These are phyloP conservation scores for Vigna reflexopilosa DNA, from an alignment of 306 rosid genomes.

Conservation along the genomic window DNA sequence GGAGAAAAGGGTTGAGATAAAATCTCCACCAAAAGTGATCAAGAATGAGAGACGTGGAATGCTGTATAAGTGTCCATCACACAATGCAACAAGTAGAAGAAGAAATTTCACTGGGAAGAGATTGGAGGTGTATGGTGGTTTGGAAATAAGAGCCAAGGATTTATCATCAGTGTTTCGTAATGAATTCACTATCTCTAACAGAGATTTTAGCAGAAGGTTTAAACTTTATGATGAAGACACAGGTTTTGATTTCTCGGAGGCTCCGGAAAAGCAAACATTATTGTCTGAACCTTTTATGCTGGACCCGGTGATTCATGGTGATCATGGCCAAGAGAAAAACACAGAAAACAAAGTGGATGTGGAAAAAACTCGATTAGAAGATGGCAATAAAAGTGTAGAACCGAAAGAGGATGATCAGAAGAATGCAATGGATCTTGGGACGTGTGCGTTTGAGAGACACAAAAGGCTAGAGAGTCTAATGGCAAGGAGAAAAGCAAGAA, in stretches of 20 bases:
- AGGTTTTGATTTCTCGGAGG: slow-evolving; percentile 35
- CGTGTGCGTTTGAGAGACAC: slow-evolving; percentile 76
- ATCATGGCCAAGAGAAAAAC: slow-evolving; percentile 26
- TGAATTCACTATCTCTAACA: slow-evolving; percentile 24
- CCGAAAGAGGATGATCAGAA: slow-evolving; percentile 70
- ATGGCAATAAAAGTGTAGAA: slow-evolving; percentile 53
- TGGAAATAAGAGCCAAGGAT: slow-evolving; percentile 40
- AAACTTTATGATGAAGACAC: slow-evolving; percentile 27
- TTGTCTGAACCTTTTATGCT: slow-evolving; percentile 43
- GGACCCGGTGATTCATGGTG: slow-evolving; percentile 34
- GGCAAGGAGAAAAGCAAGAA: slow-evolving; percentile 80
- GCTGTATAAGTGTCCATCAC: slow-evolving; percentile 45
- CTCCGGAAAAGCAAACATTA: slow-evolving; percentile 30
- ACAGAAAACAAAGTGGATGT: slow-evolving; percentile 35
- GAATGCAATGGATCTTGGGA: slow-evolving; percentile 68
- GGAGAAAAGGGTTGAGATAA: slow-evolving; percentile 30
- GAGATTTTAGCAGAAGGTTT: slow-evolving; percentile 1
- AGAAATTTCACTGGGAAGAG: slow-evolving; percentile 55
- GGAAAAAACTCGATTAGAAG: slow-evolving; percentile 47
- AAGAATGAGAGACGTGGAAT: slow-evolving; percentile 24
- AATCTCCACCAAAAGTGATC: neutral
- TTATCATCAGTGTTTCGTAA: slow-evolving; percentile 35
- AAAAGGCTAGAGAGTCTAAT: slow-evolving; percentile 82
- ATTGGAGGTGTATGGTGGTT: slow-evolving; percentile 49
- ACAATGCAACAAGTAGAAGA: slow-evolving; percentile 60